A percentile compares a stretch with the other conserved stretches of the same genome.
Evolutionary conservation across 441 rosid genomes (phyloP).

Genomic region (Jatropha podagrica): DNA sequence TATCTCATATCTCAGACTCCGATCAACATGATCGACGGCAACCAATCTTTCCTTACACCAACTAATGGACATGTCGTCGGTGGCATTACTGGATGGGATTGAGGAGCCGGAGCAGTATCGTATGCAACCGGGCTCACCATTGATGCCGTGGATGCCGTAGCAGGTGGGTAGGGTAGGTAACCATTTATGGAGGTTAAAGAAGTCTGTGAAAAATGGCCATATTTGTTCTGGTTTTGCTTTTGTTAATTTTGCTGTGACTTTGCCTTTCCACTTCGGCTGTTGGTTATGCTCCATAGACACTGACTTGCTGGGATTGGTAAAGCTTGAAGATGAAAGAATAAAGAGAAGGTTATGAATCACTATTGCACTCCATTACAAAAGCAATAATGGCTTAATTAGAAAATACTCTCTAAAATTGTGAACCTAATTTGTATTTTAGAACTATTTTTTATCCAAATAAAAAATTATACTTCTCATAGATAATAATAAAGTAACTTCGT

Average conservation of each 20-base stretch:
- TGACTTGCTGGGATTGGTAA: too few relatives aligned
- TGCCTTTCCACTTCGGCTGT: constrained; percentile 45
- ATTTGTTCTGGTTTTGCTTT: constrained; percentile 43
- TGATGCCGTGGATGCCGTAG: constrained; percentile 49
- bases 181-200: constrained; percentile 60
- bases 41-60: constrained; percentile 55
- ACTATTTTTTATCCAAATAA: too few relatives aligned
- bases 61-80: neutral
- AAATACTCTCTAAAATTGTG: too few relatives aligned
- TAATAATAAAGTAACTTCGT: too few relatives aligned
- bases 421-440: too few relatives aligned
- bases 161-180: constrained; percentile 39
- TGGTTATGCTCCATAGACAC: neutral
- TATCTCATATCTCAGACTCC: constrained; percentile 45
- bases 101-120: constrained; percentile 51
- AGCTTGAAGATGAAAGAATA: too few relatives aligned
- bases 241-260: constrained; percentile 32
- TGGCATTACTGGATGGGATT: constrained; percentile 18
- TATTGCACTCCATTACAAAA: too few relatives aligned
- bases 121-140: constrained; percentile 56
- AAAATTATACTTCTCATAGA: too few relatives aligned
- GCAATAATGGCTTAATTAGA: too few relatives aligned
- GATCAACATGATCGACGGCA: constrained; percentile 37
- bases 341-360: too few relatives aligned
- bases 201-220: constrained; percentile 53